Percentiles rank a stretch among this genome's conserved stretches.
Conservation (phyloP, 805 yeast genomes). For the Yamadazyma kitorensis region DNA sequence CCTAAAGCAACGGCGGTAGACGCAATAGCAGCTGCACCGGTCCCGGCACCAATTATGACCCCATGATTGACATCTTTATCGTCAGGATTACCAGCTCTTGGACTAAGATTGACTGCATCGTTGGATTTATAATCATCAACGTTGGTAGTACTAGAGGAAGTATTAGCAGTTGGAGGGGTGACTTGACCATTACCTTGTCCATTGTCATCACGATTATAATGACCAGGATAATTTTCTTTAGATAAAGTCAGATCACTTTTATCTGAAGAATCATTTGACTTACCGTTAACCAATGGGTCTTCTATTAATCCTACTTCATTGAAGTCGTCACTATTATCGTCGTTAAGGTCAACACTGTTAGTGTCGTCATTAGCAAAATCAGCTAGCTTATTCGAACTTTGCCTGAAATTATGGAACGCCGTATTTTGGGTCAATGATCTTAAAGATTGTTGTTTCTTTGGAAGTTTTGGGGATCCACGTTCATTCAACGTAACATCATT, state of each 20-base stretch:
- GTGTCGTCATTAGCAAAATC: slow-evolving; percentile 5
- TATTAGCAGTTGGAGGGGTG: slow-evolving; percentile 18
- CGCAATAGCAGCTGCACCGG: background rate
- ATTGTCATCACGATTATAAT: no score
- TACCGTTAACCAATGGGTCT: slow-evolving; percentile 1
- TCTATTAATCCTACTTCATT: slow-evolving; percentile 3
- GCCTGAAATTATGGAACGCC: slow-evolving; percentile 33
- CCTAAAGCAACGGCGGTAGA: no score
- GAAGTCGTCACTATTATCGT: no score
- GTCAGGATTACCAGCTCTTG: no score
- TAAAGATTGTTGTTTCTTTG: slow-evolving; percentile 17
- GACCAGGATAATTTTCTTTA: slow-evolving; percentile 12
- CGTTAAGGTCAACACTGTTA: no score
- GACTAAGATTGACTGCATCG: no score
- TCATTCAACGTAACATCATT: slow-evolving; percentile 4
- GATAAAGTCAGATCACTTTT: slow-evolving; percentile 12
- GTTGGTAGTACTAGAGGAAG: slow-evolving; percentile 11
- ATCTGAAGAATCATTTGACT: slow-evolving; percentile 13
- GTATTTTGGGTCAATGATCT: slow-evolving; percentile 34
- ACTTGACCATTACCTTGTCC: no score
- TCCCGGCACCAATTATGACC: background rate
- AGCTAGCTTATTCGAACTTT: slow-evolving; percentile 2
- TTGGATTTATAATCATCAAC: no score
- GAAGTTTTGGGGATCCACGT: slow-evolving; percentile 7
- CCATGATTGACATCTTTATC: background rate